Conservation (phyloP, 1,284 basidiomycete species). For the Stygiomarasmius scandens region DNA sequence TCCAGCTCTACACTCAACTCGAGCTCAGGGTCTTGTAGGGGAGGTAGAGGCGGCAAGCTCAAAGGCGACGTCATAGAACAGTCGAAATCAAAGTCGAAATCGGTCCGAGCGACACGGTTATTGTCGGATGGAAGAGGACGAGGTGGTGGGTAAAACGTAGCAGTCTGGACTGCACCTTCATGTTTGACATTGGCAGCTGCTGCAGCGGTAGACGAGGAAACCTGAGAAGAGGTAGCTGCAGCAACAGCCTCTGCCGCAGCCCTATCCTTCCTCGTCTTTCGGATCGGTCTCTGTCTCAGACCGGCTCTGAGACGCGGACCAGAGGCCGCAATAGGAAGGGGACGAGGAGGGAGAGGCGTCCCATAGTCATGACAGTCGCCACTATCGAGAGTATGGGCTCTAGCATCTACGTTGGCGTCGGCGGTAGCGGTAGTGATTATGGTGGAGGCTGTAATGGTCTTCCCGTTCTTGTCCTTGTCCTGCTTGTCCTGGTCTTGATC, state of each 20-base stretch:
- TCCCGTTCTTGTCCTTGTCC: not conserved
- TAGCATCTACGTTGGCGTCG: not conserved
- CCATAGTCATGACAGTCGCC: constrained; percentile 8
- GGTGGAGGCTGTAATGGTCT: too few relatives aligned
- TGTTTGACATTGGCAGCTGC: too few relatives aligned
- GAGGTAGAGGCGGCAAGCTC: not conserved
- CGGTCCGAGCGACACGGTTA: not conserved
- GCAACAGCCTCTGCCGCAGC: not conserved
- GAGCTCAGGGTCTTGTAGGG: not conserved
- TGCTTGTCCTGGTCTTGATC: not conserved
- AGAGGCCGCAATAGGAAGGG: not conserved
- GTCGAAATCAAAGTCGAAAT: not conserved
- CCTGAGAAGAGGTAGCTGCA: too few relatives aligned
- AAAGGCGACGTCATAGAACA: not conserved
- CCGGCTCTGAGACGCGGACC: not conserved
- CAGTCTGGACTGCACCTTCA: not conserved
- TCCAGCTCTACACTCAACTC: not conserved
- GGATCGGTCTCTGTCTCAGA: constrained; percentile 4
- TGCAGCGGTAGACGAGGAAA: too few relatives aligned
- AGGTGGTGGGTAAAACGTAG: not conserved
- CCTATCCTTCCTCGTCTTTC: constrained; percentile 12
- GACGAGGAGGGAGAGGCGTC: too few relatives aligned
- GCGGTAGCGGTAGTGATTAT: too few relatives aligned
- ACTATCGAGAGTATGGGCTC: not conserved
- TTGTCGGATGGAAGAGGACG: too few relatives aligned